Evolutionary conservation across 495 filamentous ascomycete species (phyloP).

Genomic region (Lineolata rhizophorae): DNA sequence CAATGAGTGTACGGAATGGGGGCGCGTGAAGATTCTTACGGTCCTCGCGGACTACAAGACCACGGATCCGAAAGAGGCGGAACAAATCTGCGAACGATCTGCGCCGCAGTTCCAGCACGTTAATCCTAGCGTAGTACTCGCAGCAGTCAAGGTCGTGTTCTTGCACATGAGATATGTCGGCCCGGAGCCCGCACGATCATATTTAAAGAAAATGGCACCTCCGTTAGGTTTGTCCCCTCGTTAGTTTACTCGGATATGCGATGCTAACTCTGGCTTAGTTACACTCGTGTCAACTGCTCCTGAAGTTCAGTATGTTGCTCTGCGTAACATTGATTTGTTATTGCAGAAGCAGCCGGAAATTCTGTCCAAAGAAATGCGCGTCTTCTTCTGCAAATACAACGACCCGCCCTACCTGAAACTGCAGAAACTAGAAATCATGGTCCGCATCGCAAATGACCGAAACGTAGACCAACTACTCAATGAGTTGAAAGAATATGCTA

Average conservation of each 20-base stretch:
- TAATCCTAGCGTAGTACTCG: slow-evolving; percentile 88
- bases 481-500: slow-evolving; percentile 88
- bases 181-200: slow-evolving; percentile 54
- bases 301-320: slow-evolving; percentile 92
- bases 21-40: slow-evolving; percentile 80
- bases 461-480: slow-evolving; percentile 89
- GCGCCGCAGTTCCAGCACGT: slow-evolving; percentile 96
- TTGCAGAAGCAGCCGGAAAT: slow-evolving; percentile 93
- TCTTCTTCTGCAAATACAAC: slow-evolving; percentile 99
- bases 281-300: slow-evolving; percentile 89
- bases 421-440: slow-evolving; percentile 97
- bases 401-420: slow-evolving; percentile 96
- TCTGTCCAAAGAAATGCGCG: slow-evolving; percentile 85
- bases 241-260: not conserved
- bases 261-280: slow-evolving; percentile 28
- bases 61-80: slow-evolving; percentile 75
- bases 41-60: slow-evolving; percentile 79
- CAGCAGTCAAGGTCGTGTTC: slow-evolving; percentile 94
- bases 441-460: slow-evolving; percentile 92
- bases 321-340: slow-evolving; percentile 87
- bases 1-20: slow-evolving; percentile 98
- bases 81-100: slow-evolving; percentile 95
- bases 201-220: slow-evolving; percentile 95
- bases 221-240: slow-evolving; percentile 44
- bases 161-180: slow-evolving; percentile 79